A percentile compares a stretch with the other conserved stretches of the same genome.
phyloP scores from a whole-genome alignment of 2,329 filamentous ascomycete genomes.

The Aspergillus jensenii region DNA sequence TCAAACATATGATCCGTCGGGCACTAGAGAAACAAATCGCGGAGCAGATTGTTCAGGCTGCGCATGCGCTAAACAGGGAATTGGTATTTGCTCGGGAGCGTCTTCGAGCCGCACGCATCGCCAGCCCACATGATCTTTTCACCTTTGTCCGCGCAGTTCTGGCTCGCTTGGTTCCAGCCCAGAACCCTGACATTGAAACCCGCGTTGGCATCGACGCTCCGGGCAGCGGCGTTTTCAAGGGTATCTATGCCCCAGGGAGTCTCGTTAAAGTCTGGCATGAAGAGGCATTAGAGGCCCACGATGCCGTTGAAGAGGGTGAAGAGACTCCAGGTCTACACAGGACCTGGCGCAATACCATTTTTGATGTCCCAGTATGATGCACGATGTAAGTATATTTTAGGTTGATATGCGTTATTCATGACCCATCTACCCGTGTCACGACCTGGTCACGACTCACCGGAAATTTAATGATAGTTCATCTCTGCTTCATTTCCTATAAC shows the following conservation, averaged over 20 bases:
- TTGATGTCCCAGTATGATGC: conserved; percentile 50
- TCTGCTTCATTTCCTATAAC: not conserved
- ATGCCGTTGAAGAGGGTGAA: conserved; percentile 70
- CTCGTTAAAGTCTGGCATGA: conserved; percentile 87
- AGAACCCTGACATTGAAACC: conserved; percentile 74
- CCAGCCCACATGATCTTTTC: conserved; percentile 73
- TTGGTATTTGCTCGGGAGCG: conserved; percentile 83
- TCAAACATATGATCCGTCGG: conserved; percentile 77
- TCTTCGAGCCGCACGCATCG: conserved; percentile 79
- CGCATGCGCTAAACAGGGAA: conserved; percentile 78
- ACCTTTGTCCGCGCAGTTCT: conserved; percentile 82
- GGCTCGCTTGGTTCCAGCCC: conserved; percentile 69
- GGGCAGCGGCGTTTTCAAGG: conserved; percentile 69
- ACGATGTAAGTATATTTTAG: not conserved
- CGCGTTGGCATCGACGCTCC: conserved; percentile 68
- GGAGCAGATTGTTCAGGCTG: conserved; percentile 65
- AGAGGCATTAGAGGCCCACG: conserved; percentile 67
- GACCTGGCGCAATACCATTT: conserved; percentile 83
- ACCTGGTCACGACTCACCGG: no score
- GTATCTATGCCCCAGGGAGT: conserved; percentile 84
- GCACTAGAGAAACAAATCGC: conserved; percentile 78
- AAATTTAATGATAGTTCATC: not conserved
- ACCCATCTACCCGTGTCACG: not conserved
- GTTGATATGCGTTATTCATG: not conserved
- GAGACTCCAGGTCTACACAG: conserved; percentile 53